A percentile compares a stretch with the other conserved stretches of the same genome.
Conservation (phyloP, 228 moss, liverwort and hornwort species). For the Sphagnum magellanicum region DNA sequence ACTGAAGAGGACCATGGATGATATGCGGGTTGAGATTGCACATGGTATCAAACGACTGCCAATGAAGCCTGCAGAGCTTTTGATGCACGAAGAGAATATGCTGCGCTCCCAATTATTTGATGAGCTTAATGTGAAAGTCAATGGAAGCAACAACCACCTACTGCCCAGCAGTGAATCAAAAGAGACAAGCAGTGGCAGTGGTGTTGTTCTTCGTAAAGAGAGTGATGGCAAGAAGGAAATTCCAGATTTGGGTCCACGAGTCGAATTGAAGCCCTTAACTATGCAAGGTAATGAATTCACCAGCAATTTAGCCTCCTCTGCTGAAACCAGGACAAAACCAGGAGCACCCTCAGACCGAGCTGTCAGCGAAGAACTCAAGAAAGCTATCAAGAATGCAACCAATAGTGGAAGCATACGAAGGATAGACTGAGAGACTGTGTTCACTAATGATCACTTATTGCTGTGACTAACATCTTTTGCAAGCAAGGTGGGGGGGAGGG, state of each 20-base stretch:
- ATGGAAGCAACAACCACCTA: constrained; percentile 8
- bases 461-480: no score
- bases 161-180: constrained; percentile 9
- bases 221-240: constrained; percentile 9
- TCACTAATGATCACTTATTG: no score
- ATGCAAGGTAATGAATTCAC: neutral
- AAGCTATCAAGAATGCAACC: constrained; percentile 35
- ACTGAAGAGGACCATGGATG: constrained; percentile 70
- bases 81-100: constrained; percentile 53
- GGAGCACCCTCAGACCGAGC: constrained; percentile 8
- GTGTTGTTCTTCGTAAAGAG: constrained; percentile 12
- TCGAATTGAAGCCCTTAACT: constrained; percentile 1
- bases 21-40: constrained; percentile 55
- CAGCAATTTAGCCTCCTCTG: constrained; percentile 1
- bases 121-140: constrained; percentile 63
- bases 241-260: constrained; percentile 13
- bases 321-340: constrained; percentile 7
- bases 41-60: constrained; percentile 19
- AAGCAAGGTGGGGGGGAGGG: no score
- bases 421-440: neutral
- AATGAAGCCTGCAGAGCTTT: constrained; percentile 29
- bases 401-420: neutral
- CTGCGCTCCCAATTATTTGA: constrained; percentile 85
- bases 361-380: constrained; percentile 39
- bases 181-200: constrained; percentile 3